Conservation (phyloP, 805 yeast genomes). For the Candida jianshihensis region DNA sequence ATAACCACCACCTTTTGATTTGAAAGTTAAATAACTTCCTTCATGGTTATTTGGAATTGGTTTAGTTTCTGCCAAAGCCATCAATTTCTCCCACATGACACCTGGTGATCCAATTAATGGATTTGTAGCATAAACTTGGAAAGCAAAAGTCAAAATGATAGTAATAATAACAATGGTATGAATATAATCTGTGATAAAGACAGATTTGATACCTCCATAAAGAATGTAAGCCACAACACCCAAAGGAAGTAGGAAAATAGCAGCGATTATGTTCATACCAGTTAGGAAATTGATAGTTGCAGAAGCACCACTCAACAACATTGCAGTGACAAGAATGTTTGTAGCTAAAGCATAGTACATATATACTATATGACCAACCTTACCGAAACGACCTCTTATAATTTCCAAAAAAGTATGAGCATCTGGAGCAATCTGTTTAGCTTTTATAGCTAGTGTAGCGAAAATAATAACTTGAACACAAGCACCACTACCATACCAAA, state of each 20-base stretch:
- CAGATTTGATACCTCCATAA: slow-evolving; percentile 79
- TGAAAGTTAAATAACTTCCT: slow-evolving; percentile 86
- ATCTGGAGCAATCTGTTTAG: slow-evolving; percentile 82
- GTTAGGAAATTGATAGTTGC: slow-evolving; percentile 76
- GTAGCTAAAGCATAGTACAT: slow-evolving; percentile 82
- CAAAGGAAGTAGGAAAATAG: slow-evolving; percentile 74
- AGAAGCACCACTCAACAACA: slow-evolving; percentile 87
- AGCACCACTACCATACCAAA: slow-evolving; percentile 88
- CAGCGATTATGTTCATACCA: slow-evolving; percentile 78
- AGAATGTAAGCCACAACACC: slow-evolving; percentile 71
- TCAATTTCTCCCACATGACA: slow-evolving; percentile 67
- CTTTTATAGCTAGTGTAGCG: slow-evolving; percentile 81
- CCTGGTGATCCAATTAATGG: slow-evolving; percentile 75
- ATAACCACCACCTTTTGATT: slow-evolving; percentile 79
- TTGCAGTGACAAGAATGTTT: slow-evolving; percentile 84
- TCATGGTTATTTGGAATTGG: slow-evolving; percentile 78
- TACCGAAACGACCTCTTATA: slow-evolving; percentile 74
- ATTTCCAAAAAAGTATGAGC: slow-evolving; percentile 91
- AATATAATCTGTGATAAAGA: slow-evolving; percentile 70
- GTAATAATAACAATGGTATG: slow-evolving; percentile 79
- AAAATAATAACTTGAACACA: slow-evolving; percentile 81
- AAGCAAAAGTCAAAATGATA: slow-evolving; percentile 74
- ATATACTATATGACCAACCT: slow-evolving; percentile 59
- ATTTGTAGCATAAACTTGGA: slow-evolving; percentile 69
- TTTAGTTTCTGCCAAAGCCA: slow-evolving; percentile 45